Evolutionary conservation across 805 yeast species (phyloP).

Genomic region (Clavispora carvajalis): DNA sequence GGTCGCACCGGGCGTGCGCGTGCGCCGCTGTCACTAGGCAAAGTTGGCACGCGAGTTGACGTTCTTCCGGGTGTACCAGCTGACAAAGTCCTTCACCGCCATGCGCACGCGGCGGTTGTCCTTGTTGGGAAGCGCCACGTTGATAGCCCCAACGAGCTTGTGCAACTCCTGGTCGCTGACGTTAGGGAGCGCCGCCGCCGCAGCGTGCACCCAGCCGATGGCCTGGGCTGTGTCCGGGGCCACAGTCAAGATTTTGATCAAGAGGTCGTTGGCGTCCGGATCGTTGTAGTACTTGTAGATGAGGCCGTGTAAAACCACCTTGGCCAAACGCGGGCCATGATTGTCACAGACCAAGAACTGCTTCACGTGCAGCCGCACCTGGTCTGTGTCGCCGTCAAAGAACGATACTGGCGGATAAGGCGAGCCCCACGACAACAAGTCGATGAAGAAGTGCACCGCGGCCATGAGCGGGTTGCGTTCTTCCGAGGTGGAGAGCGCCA

Average conservation of each 20-base stretch:
- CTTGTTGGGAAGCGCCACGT: slow-evolving; percentile 57
- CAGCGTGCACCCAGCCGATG: slow-evolving; percentile 56
- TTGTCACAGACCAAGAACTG: slow-evolving; percentile 36
- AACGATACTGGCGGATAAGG: slow-evolving; percentile 75
- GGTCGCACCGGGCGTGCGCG: no score
- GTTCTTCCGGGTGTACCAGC: slow-evolving; percentile 78
- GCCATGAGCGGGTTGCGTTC: slow-evolving; percentile 69
- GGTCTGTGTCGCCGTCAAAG: slow-evolving; percentile 34
- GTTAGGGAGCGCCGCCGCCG: slow-evolving; percentile 54
- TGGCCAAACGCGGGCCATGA: slow-evolving; percentile 54
- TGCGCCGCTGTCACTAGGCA: slow-evolving; percentile 1
- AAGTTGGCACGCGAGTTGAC: slow-evolving; percentile 28
- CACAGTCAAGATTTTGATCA: slow-evolving; percentile 55
- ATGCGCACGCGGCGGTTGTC: slow-evolving; percentile 72
- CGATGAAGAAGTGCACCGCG: slow-evolving; percentile 72
- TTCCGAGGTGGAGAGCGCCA: slow-evolving; percentile 45
- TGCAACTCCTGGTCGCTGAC: slow-evolving; percentile 65
- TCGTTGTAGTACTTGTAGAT: slow-evolving; percentile 68
- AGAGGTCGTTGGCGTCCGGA: slow-evolving; percentile 70
- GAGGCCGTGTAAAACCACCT: slow-evolving; percentile 57
- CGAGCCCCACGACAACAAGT: slow-evolving; percentile 80
- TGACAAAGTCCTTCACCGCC: slow-evolving; percentile 69
- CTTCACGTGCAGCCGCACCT: slow-evolving; percentile 51
- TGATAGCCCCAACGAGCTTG: slow-evolving; percentile 53
- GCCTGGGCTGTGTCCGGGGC: slow-evolving; percentile 41